Percentiles rank a stretch among this genome's conserved stretches.
These are phyloP conservation scores for Coemansia sp. DNA, from an alignment of 192 early-diverging fungal species.

Conservation along the genomic window DNA sequence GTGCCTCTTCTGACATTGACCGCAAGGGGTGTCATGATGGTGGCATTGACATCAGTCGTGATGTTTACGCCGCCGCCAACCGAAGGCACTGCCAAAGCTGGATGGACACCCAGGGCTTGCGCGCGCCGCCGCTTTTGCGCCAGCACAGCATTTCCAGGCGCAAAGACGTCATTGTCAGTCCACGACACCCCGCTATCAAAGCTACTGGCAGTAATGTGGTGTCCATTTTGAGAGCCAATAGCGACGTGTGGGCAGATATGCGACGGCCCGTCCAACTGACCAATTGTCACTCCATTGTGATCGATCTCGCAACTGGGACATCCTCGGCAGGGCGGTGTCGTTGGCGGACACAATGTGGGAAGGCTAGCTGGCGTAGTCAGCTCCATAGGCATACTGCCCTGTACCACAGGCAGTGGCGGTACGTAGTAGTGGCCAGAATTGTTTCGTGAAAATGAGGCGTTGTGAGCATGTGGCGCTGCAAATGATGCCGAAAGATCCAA, in stretches of 20 bases:
- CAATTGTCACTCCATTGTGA: neutral
- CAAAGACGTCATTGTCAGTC: neutral
- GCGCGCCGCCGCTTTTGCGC: conserved; percentile 2
- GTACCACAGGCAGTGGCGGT: neutral
- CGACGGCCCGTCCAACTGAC: neutral
- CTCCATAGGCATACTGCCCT: neutral
- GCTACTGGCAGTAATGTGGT: neutral
- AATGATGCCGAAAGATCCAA: neutral
- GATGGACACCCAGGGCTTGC: neutral
- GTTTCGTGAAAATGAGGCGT: neutral
- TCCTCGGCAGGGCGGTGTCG: conserved; percentile 11
- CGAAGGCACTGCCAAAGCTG: neutral
- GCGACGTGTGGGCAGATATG: neutral
- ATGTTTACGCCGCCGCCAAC: neutral
- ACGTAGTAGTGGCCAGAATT: neutral
- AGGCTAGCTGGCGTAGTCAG: conserved; percentile 34
- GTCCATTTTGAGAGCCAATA: neutral
- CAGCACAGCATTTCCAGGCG: neutral
- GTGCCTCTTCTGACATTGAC: conserved; percentile 5
- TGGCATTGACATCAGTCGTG: neutral
- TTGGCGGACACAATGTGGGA: conserved; percentile 10
- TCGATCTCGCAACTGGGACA: conserved; percentile 3
- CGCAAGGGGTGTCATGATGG: neutral
- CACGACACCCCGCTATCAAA: conserved; percentile 6
- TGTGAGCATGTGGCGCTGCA: neutral